Base-by-base conservation (phyloP, 1,284 basidiomycete species). In the Exobasidium rhododendri region DNA sequence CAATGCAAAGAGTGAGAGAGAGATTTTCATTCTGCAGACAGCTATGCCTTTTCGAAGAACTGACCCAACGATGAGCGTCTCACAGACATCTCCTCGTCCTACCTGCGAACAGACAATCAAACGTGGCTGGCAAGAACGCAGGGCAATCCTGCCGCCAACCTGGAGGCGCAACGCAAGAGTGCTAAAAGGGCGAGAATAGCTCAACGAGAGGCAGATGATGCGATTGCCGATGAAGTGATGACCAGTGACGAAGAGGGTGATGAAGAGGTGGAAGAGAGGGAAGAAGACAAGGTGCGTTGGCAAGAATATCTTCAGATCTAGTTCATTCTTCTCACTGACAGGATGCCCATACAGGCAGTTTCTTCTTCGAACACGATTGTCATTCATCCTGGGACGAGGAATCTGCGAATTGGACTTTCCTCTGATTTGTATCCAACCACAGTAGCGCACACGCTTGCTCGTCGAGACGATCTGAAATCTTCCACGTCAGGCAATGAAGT, bases 321-420 rank as follows among this genome's bases (percentile, higher is more conserved):
- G n/a, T 44, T 20, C 24, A 43, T 44, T 20, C 31, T 40, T 28
- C 32, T 7, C 2, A 7, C 5, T n/a, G n/a, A n/a, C n/a, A n/a
- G n/a, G n/a, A n/a, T n/a, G n/a, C n/a, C n/a, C n/a, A 7, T 40
- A 17, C 17, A 51, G 62, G 20, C 17, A 29, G 32, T 11, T 1
- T 64, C 68, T 3, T 71, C 67, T 4, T 56, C 69, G 28, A 64
- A 53, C 56, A 84, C 82, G 24, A 81, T 99, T 61, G 89, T 99
- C 43, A 90, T 99, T 60, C 96, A 99, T 74, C 92, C 91, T 1
- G 96, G 96, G 26, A 94, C 93, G 1, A 85, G 90, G 29, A 88
- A 84, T 73, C 82, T 97, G 35, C 87, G 92, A 29, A 87, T 99
- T 52, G 96, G 96, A 28, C 86, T 87, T 72, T 92, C 94, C 0